Evolutionary conservation across 1,139 yeast species (phyloP).

Genomic region (Taphrina betulina): DNA sequence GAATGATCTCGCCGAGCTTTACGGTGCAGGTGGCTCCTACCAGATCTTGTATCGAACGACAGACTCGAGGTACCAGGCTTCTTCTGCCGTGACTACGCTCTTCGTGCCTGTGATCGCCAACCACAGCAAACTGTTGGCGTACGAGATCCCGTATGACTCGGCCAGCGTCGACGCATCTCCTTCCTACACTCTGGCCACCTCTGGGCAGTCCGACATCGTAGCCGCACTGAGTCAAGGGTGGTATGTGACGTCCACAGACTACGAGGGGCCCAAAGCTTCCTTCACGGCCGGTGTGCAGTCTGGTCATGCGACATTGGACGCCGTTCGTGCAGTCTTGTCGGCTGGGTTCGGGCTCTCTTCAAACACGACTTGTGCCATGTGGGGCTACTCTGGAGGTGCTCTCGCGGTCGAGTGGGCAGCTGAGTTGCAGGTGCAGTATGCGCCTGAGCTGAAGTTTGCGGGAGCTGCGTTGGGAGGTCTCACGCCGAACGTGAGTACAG

Average conservation of each 20-base stretch:
- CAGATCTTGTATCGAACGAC: constrained; percentile 41
- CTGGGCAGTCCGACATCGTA: constrained; percentile 34
- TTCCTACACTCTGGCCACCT: constrained; percentile 40
- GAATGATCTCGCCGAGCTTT: constrained; percentile 14
- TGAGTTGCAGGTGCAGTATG: constrained; percentile 41
- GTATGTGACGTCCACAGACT: constrained; percentile 41
- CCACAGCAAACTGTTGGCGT: constrained; percentile 39
- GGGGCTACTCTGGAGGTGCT: constrained; percentile 45
- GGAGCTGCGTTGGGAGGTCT: constrained; percentile 42
- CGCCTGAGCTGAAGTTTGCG: constrained; percentile 41
- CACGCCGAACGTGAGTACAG: constrained; percentile 39
- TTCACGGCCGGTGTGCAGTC: constrained; percentile 41
- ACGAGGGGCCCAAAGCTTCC: constrained; percentile 41
- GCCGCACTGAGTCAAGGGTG: constrained; percentile 38
- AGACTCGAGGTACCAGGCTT: constrained; percentile 40
- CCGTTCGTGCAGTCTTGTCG: constrained; percentile 40
- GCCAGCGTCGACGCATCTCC: constrained; percentile 41
- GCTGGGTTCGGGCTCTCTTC: constrained; percentile 34
- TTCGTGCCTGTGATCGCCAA: constrained; percentile 39
- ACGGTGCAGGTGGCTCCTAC: constrained; percentile 37
- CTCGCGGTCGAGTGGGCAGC: constrained; percentile 44
- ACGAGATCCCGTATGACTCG: constrained; percentile 42
- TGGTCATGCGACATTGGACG: constrained; percentile 42
- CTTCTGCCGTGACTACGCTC: constrained; percentile 41
- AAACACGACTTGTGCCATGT: constrained; percentile 36